Base-by-base conservation (phyloP, 805 yeast genomes). In the Tetrapisispora nanseiensis region DNA sequence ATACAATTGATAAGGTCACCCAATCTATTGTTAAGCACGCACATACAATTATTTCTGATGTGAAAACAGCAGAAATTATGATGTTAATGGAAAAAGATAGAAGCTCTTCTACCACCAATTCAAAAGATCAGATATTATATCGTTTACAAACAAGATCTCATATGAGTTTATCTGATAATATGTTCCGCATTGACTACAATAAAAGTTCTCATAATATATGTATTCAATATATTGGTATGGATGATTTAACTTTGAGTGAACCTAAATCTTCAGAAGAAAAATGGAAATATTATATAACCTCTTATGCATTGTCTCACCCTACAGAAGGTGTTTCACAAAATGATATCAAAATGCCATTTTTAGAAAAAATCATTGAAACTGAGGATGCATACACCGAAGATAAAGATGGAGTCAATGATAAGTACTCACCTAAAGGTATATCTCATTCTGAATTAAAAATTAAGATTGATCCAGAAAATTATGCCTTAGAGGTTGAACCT, bases 241-340 rank as follows among this genome's bases (percentile, higher is more conserved):
- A 86, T 55, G 97, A 90, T 57, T 67, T 89, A 52, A 89, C 97
- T 0, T 72, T 89, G 56, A 80, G 80, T 45, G 85, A 84, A 49
- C 70, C 74, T 10, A 69, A 71, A 51, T 74, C 79, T 19, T 76
- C 78, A 3, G 90, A 84, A 52, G 94, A 86, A 49, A 76, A 76
- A 54, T 92, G 95, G 83, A 89, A 86, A 59, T 90, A 92, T 66
- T 92, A 92, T 58, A 74, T 92, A 39, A 90, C 97, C 0, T 84
- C 95, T 33, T 92, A 83, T 61, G 76, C 89, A 33, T 82, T 92
- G 84, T 82, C 95, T 3, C 95, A 86, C 55, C 97, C 98, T 30
- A 92, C 99, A 2, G 99, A 92, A 62, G 97, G 97, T 24, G 82
- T 92, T 15, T 80, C 86, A 15, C 76, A 85, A 16, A 78, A 82